These are phyloP conservation scores for Nephelium lappaceum DNA, from an alignment of 345 rosid genomes.

Conservation along the genomic window DNA sequence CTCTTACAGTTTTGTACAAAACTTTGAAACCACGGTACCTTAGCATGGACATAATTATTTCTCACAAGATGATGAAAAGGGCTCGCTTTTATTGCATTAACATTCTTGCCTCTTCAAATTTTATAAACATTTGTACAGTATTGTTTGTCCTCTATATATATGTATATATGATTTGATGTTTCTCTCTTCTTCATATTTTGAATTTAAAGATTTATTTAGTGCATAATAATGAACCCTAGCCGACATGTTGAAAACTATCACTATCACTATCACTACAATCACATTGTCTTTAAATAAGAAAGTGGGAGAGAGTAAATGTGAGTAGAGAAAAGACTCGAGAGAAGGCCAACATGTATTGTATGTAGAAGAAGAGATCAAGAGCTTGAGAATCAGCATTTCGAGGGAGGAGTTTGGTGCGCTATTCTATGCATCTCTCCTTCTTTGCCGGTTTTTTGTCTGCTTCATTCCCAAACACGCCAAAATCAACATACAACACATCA, in stretches of 20 bases:
- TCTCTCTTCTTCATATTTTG: background rate
- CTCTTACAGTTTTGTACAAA: slow-evolving; percentile 7
- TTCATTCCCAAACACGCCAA: slow-evolving; percentile 32
- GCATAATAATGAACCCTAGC: background rate
- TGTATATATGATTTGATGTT: background rate
- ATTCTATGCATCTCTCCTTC: slow-evolving; percentile 37
- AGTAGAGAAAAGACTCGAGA: slow-evolving; percentile 4
- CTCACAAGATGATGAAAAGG: too few relatives aligned
- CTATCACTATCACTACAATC: background rate
- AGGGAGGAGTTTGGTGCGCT: slow-evolving; percentile 31
- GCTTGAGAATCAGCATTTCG: slow-evolving; percentile 35
- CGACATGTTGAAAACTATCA: background rate
- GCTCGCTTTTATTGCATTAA: background rate
- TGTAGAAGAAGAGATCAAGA: slow-evolving; percentile 20
- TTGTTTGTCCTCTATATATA: background rate
- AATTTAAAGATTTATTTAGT: background rate
- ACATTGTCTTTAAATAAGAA: slow-evolving; percentile 22
- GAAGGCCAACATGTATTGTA: background rate
- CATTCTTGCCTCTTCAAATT: background rate
- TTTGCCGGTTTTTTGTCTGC: slow-evolving; percentile 46
- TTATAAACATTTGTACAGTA: background rate
- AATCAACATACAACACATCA: slow-evolving; percentile 1
- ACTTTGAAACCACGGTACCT: background rate
- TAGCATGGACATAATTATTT: background rate
- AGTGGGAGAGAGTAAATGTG: slow-evolving; percentile 32